phyloP scores from a whole-genome alignment of 768 basidiomycete species.

The Agaricus sinodeliciosus region DNA sequence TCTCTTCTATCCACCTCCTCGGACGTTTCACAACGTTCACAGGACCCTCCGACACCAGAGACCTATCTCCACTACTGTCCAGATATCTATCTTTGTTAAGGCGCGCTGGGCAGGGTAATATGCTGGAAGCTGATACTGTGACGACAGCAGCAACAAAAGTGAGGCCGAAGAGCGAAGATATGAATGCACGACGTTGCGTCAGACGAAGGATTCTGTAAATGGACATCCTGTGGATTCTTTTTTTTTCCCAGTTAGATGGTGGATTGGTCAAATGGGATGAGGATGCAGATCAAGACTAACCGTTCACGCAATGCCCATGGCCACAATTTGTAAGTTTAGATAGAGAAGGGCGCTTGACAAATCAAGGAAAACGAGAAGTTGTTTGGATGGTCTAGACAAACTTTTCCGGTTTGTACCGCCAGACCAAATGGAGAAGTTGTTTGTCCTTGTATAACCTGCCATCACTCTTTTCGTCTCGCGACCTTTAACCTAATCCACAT shows the following conservation, averaged over 20 bases:
- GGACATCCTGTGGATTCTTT: constrained; percentile 42
- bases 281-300: constrained; percentile 10
- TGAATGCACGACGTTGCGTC: constrained; percentile 62
- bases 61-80: constrained; percentile 36
- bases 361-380: background rate
- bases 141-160: constrained; percentile 74
- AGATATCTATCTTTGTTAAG: constrained; percentile 49
- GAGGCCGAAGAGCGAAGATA: constrained; percentile 73
- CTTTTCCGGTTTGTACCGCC: constrained; percentile 28
- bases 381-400: background rate
- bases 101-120: constrained; percentile 78
- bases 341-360: background rate
- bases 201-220: constrained; percentile 51
- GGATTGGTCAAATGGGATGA: background rate
- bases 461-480: constrained; percentile 7
- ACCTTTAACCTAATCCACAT: background rate
- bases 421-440: constrained; percentile 9
- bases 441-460: constrained; percentile 23
- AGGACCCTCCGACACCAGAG: constrained; percentile 22
- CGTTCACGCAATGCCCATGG: constrained; percentile 20
- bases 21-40: constrained; percentile 56
- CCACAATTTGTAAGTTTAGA: constrained; percentile 10
- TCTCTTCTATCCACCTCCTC: constrained; percentile 82
- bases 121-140: constrained; percentile 74
- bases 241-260: background rate